Percentiles rank a stretch among this genome's conserved stretches.
These are phyloP conservation scores for Durotheca rogersii DNA, from an alignment of 495 filamentous ascomycete genomes.

Conservation along the genomic window DNA sequence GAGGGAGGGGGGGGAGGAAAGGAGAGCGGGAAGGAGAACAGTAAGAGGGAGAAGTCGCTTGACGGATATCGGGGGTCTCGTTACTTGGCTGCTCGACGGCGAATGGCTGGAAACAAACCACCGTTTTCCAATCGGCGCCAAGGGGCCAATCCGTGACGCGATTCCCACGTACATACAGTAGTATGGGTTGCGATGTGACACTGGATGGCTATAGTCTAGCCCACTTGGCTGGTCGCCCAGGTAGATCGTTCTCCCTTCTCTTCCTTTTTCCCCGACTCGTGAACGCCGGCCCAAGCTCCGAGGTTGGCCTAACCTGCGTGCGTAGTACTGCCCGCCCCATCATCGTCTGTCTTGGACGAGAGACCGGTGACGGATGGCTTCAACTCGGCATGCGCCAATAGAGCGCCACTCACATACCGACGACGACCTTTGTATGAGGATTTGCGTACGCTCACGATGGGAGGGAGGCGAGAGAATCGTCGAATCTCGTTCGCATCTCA, in stretches of 20 bases:
- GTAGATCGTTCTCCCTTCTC: background rate
- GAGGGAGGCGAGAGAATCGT: conserved; percentile 10
- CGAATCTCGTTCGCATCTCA: conserved; percentile 14
- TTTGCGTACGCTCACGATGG: conserved; percentile 1
- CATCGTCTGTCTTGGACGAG: conserved; percentile 2
- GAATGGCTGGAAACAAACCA: conserved; percentile 9
- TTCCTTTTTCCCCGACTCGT: conserved; percentile 4
- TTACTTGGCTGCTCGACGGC: conserved; percentile 9
- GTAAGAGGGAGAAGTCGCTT: too few species aligned
- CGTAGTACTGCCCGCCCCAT: too few species aligned
- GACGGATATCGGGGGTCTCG: too few species aligned
- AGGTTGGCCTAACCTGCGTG: conserved; percentile 1
- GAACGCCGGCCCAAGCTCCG: conserved; percentile 9
- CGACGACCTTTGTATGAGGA: background rate
- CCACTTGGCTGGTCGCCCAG: too few species aligned
- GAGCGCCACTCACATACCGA: conserved; percentile 7
- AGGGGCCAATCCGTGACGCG: conserved; percentile 28
- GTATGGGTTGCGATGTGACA: conserved; percentile 26
- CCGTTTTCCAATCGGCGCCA: conserved; percentile 18
- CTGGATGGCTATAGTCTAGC: conserved; percentile 20
- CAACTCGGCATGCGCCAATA: conserved; percentile 11
- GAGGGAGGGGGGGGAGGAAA: too few species aligned
- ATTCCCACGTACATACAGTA: conserved; percentile 28
- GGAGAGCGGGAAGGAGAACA: too few species aligned
- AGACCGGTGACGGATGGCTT: conserved; percentile 14